phyloP scores from a whole-genome alignment of 2,329 filamentous ascomycete genomes.

The Trichoderma sp. region DNA sequence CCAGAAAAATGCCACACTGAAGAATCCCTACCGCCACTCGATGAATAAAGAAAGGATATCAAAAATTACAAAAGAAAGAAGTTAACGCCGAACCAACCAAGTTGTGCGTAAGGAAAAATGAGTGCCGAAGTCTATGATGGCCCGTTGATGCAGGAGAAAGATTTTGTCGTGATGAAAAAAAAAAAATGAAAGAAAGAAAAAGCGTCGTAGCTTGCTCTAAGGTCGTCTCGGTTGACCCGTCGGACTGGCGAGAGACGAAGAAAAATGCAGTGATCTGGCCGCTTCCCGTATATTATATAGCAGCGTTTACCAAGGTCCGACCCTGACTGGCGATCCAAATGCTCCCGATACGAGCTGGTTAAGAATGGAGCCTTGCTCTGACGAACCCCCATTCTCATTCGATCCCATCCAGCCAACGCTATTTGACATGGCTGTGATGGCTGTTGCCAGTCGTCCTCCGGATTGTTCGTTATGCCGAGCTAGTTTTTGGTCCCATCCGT shows the following conservation, averaged over 20 bases:
- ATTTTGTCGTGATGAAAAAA: conserved; percentile 36
- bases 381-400: conserved; percentile 38
- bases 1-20: conserved; percentile 25
- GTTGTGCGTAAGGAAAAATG: conserved; percentile 37
- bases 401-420: conserved; percentile 78
- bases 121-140: conserved; percentile 44
- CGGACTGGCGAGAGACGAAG: not conserved
- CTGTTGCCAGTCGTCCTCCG: conserved; percentile 77
- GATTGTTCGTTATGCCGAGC: conserved; percentile 86
- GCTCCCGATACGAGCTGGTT: conserved; percentile 65
- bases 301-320: conserved; percentile 61
- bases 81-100: conserved; percentile 41
- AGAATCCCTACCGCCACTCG: conserved; percentile 23
- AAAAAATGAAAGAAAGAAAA: conserved; percentile 2
- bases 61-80: conserved; percentile 36
- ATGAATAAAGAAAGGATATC: conserved; percentile 39
- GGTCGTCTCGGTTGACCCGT: conserved; percentile 32
- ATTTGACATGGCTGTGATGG: conserved; percentile 74
- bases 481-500: conserved; percentile 89
- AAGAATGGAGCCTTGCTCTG: conserved; percentile 61
- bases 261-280: not conserved
- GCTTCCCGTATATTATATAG: not conserved
- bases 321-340: conserved; percentile 63
- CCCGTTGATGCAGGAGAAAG: conserved; percentile 42
- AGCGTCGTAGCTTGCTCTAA: conserved; percentile 40